Evolutionary conservation across 768 basidiomycete genomes (phyloP).

Genomic region (Mycena leptocephala): DNA sequence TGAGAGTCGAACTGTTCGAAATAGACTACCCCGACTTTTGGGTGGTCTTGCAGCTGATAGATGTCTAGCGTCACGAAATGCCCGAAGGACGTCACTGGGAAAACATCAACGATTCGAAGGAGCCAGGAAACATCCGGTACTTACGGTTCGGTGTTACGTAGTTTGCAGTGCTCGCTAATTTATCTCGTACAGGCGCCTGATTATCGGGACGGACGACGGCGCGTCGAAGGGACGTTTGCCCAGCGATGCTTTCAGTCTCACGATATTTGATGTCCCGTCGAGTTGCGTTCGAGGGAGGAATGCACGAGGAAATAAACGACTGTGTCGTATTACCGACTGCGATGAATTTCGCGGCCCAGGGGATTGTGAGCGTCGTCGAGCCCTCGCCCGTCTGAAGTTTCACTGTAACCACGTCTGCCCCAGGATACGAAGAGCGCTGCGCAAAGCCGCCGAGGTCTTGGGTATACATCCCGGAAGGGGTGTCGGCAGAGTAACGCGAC

Average conservation of each 20-base stretch:
- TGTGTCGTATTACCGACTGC: conserved; percentile 28
- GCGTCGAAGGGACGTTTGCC: too few relatives aligned
- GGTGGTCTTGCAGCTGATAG: conserved; percentile 26
- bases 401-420: conserved; percentile 22
- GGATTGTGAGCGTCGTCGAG: conserved; percentile 22
- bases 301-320: conserved; percentile 28
- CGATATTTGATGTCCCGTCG: too few relatives aligned
- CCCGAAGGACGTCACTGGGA: conserved; percentile 25
- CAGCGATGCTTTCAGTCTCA: too few relatives aligned
- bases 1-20: conserved; percentile 26
- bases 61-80: conserved; percentile 26
- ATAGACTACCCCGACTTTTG: conserved; percentile 27
- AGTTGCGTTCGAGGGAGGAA: neutral
- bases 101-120: neutral
- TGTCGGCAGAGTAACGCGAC: conserved; percentile 35
- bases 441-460: conserved; percentile 35
- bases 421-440: conserved; percentile 35
- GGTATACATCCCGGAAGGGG: conserved; percentile 28
- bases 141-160: conserved; percentile 22
- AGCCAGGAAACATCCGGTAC: neutral
- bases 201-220: conserved; percentile 21
- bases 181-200: conserved; percentile 16
- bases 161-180: neutral
- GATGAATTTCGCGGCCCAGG: conserved; percentile 35
- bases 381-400: conserved; percentile 11